Evolutionary conservation across 2,329 filamentous ascomycete genomes (phyloP).

Genomic region (Epicoccum sorghinum): DNA sequence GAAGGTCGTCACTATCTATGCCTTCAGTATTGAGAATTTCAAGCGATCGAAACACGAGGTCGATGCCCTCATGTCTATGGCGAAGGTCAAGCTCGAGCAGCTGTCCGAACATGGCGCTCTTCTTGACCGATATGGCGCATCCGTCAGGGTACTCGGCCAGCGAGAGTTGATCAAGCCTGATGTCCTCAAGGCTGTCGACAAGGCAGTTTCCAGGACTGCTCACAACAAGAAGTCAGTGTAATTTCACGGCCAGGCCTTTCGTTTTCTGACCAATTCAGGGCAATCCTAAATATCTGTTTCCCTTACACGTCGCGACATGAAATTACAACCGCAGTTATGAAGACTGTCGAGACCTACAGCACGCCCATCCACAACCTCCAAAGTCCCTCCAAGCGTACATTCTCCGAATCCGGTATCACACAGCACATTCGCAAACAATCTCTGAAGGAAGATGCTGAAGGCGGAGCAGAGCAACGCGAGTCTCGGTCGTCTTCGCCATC

Average conservation of each 20-base stretch:
- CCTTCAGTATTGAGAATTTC: constrained; percentile 99
- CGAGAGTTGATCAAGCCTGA: constrained; percentile 83
- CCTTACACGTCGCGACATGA: constrained; percentile 96
- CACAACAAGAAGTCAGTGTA: constrained; percentile 76
- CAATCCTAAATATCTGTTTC: constrained; percentile 91
- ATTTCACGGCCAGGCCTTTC: background rate
- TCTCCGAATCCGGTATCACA: constrained; percentile 86
- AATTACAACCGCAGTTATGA: constrained; percentile 86
- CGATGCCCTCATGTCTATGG: constrained; percentile 95
- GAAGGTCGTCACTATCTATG: constrained; percentile 95
- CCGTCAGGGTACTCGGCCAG: constrained; percentile 84
- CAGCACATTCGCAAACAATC: constrained; percentile 73
- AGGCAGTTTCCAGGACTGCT: constrained; percentile 83
- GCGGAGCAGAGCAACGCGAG: constrained; percentile 28
- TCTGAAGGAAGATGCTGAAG: constrained; percentile 49
- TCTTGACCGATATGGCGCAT: constrained; percentile 88
- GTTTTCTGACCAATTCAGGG: constrained; percentile 46
- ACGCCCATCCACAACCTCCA: constrained; percentile 66
- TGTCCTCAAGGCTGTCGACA: constrained; percentile 86
- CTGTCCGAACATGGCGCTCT: constrained; percentile 91
- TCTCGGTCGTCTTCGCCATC: constrained; percentile 47
- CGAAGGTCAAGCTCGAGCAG: constrained; percentile 91
- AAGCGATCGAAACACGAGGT: constrained; percentile 97
- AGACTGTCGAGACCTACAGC: constrained; percentile 86
- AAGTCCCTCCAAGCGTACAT: constrained; percentile 66